phyloP scores from a whole-genome alignment of 164 flowering plant species.

The Chimonanthus salicifolius region DNA sequence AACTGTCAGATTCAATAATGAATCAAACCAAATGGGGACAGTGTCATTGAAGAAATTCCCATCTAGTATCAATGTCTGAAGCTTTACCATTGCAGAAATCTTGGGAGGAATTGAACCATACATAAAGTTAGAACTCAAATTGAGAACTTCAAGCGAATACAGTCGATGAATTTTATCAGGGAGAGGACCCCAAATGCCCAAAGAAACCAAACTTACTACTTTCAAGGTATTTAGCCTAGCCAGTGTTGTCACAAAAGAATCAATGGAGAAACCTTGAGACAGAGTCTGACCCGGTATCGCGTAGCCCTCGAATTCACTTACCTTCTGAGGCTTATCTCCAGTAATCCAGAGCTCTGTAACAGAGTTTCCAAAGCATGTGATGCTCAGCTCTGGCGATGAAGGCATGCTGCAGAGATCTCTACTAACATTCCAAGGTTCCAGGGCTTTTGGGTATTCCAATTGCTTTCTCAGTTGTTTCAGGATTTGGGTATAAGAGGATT shows the following conservation, averaged over 20 bases:
- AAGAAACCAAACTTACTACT: conserved; percentile 55
- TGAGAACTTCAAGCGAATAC: conserved; percentile 47
- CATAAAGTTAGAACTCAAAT: conserved; percentile 65
- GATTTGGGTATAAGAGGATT: conserved; percentile 66
- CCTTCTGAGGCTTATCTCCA: conserved; percentile 40
- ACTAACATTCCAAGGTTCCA: conserved; percentile 54
- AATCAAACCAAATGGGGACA: conserved; percentile 67
- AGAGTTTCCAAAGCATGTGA: conserved; percentile 47
- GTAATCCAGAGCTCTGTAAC: conserved; percentile 57
- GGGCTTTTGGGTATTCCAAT: conserved; percentile 58
- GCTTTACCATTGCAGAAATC: conserved; percentile 50
- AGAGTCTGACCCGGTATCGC: conserved; percentile 48
- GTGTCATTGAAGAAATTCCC: conserved; percentile 75
- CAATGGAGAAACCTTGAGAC: conserved; percentile 60
- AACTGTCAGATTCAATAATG: conserved; percentile 52
- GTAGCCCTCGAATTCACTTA: conserved; percentile 38
- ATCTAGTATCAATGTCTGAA: conserved; percentile 52
- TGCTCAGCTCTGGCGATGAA: conserved; percentile 38
- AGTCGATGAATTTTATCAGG: conserved; percentile 65
- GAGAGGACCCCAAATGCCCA: conserved; percentile 85
- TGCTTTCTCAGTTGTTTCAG: conserved; percentile 73
- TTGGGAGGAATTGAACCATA: conserved; percentile 67
- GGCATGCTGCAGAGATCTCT: conserved; percentile 53
- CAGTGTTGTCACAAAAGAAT: conserved; percentile 63
- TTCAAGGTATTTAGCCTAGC: conserved; percentile 56